Evolutionary conservation across 2,329 filamentous ascomycete species (phyloP), one percentile per base, ranked within the genome.

Genomic region (Endocalyx cinctus): DNA sequence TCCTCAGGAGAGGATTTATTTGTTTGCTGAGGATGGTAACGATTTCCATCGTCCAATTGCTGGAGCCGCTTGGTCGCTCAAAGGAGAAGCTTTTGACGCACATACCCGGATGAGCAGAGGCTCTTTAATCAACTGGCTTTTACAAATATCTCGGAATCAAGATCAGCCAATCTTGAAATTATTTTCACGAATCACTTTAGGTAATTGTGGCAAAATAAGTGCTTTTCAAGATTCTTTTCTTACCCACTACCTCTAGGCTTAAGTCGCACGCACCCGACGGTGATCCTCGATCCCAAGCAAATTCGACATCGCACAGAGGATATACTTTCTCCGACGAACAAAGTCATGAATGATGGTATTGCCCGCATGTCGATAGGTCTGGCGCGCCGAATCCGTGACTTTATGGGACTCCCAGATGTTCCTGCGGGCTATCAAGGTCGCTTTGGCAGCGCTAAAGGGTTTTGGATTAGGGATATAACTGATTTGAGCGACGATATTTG

Each of bases 401-500:
- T 41, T 0, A 63, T 84, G 7, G 71, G 70, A 0, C 56, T 82
- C 0, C 45, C 52, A 0, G 66, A 72, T n/a, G 52, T 74, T 0
- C 82, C 83, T 0, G 74, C 74, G 20, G 79, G 71, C 0, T 79
- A 82, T 28, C 85, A 90, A 54, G 84, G 67, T 2, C 73, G 86
- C 1, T 72, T 89, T 22, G 82, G 77, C 8, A 76, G 81, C n/a
- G 82, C 82, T 1, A 90, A 90, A 54, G 86, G 85, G 0, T 66
- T 89, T 43, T 89, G 84, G 84, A 69, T 82, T 29, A 57, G 82
- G 5, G 78, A 82, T 43, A 62, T 66, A 0, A 49, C 62, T 1
- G 67, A 73, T 17, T 56, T 55, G 0, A 59, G 59, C 1, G 59
- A 69, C 2, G 51, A 63, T 0, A 58, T 77, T 12, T 85, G 80